These are phyloP conservation scores for Euphorbia corollata DNA, from an alignment of 441 rosid genomes.

Conservation along the genomic window DNA sequence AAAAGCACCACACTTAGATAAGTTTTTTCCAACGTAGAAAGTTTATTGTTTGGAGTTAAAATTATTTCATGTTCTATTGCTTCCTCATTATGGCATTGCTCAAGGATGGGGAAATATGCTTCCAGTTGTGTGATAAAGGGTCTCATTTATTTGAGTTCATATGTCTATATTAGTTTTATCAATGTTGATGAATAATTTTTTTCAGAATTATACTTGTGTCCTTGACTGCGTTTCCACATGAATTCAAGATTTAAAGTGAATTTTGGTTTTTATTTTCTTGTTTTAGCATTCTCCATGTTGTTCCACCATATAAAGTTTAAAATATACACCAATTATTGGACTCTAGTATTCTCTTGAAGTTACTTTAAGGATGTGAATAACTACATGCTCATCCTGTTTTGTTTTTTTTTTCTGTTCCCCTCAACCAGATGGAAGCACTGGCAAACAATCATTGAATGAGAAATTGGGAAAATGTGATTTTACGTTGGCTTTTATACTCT, in stretches of 20 bases:
- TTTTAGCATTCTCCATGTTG: constrained; percentile 1
- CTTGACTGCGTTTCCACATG: background rate
- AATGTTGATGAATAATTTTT: background rate
- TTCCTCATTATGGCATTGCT: background rate
- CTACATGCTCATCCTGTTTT: constrained; percentile 8
- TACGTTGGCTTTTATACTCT: constrained; percentile 68
- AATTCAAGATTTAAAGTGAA: background rate
- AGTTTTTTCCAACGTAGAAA: background rate
- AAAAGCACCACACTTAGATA: background rate
- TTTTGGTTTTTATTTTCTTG: background rate
- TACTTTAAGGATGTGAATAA: background rate
- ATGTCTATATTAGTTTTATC: background rate
- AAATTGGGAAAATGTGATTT: constrained; percentile 80
- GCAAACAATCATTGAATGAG: constrained; percentile 69
- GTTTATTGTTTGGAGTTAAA: background rate
- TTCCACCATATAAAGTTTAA: background rate
- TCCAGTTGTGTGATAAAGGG: background rate
- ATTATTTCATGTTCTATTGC: background rate
- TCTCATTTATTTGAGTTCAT: background rate
- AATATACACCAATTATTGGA: background rate
- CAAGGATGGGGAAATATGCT: background rate
- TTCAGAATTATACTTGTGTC: background rate
- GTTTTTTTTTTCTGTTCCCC: constrained; percentile 1
- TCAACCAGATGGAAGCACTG: constrained; percentile 55
- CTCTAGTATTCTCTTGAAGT: constrained; percentile 12